Base-by-base conservation (phyloP, 306 rosid species). In the Cucurbita pepo region DNA sequence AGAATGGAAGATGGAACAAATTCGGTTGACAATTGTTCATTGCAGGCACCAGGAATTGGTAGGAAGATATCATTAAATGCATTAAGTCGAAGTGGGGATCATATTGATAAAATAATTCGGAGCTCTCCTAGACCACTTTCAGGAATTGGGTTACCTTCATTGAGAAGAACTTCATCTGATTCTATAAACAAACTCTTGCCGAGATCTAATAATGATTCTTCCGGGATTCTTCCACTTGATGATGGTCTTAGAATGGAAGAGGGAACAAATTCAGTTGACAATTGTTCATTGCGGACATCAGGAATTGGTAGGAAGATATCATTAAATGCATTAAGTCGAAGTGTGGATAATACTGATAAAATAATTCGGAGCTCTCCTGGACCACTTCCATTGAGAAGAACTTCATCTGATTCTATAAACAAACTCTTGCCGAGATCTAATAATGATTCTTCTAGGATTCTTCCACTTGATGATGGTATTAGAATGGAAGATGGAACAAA, bases 311-410 rank as follows among this genome's bases (percentile, higher is more conserved):
- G 91, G 67, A 94, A 85, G 79, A 67, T 81, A 60, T 85, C 90
- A 64, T 83, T 91, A 65, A 85, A 76, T 85, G 47, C 79, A 14
- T 82, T 75, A 59, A 84, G 60, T 76, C 79, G 78, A 83, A 79
- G 86, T 76, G 72, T 81, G 77, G 99, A 91, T 86, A 87, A 81
- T 72, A 60, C 79, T 69, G 92, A 90, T 50, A 91, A 70, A 85
- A 60, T 79, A 15, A 64, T 73, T 71, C 81, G 86, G 80, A 79
- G 16, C 56, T 76, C 79, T 55, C 74, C 72, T 76, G 76, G 82
- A 55, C 80, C 87, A 72, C 80, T 62, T 76, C 76, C 88, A 8
- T 63, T 82, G 75, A 82, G 98, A 76, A 87, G 94, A 83, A 74
- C 88, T 47, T 44, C 81, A 56, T 65, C 93, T 14, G 86, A 83